Conservation (phyloP, 768 basidiomycete genomes). For the Lentinula edodes region DNA sequence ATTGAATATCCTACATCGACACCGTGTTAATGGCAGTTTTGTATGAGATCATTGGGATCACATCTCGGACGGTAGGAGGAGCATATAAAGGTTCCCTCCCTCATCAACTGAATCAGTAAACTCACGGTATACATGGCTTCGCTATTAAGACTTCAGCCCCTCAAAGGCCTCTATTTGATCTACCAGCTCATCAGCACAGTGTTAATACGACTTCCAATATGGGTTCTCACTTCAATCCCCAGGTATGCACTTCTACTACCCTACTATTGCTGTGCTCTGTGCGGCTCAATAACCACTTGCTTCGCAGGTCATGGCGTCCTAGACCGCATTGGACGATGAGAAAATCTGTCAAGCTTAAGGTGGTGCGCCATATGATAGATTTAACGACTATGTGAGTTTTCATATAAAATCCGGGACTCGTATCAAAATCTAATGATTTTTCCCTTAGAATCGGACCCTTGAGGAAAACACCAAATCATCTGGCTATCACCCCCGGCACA, state of each 20-base stretch:
- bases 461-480: slow-evolving; percentile 27
- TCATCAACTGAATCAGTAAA: too few relatives aligned
- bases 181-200: slow-evolving; percentile 34
- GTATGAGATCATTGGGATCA: too few relatives aligned
- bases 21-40: too few relatives aligned
- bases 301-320: slow-evolving; percentile 34
- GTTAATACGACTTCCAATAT: slow-evolving; percentile 42
- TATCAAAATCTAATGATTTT: not conserved
- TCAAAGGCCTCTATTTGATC: slow-evolving; percentile 42
- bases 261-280: not conserved
- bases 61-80: too few relatives aligned
- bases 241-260: slow-evolving; percentile 19
- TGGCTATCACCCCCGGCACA: slow-evolving; percentile 33
- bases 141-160: slow-evolving; percentile 37
- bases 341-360: slow-evolving; percentile 30
- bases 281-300: too few relatives aligned
- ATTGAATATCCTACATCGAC: too few relatives aligned
- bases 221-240: slow-evolving; percentile 36
- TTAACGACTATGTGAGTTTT: slow-evolving; percentile 21
- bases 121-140: slow-evolving; percentile 18
- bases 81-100: too few relatives aligned
- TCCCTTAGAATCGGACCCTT: slow-evolving; percentile 30
- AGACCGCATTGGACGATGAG: slow-evolving; percentile 39
- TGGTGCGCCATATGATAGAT: slow-evolving; percentile 24
- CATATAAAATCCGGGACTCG: not conserved